Evolutionary conservation across 768 basidiomycete species (phyloP).

Genomic region (Mycena albidolilacea): DNA sequence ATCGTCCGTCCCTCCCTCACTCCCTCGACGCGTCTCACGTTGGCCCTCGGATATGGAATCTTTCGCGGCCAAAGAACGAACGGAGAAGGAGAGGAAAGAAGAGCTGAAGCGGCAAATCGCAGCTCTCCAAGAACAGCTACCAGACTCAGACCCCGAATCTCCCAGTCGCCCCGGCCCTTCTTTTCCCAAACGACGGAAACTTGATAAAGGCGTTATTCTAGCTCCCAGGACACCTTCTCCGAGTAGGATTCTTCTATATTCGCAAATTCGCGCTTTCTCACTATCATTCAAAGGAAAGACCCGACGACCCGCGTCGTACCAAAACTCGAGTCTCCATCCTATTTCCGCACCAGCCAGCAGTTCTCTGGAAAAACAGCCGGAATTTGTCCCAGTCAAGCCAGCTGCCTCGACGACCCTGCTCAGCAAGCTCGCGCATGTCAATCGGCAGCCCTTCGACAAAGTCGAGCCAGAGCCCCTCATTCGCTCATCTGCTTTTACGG

Average conservation of each 20-base stretch:
- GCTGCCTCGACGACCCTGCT: slow-evolving; percentile 52
- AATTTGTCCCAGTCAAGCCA: slow-evolving; percentile 46
- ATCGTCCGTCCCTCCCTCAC: too few relatives aligned
- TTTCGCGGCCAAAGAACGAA: slow-evolving; percentile 44
- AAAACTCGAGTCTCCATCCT: slow-evolving; percentile 22
- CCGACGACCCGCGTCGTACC: slow-evolving; percentile 26
- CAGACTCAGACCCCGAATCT: too few relatives aligned
- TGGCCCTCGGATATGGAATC: slow-evolving; percentile 54
- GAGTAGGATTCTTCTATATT: slow-evolving; percentile 57
- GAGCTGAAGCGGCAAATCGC: slow-evolving; percentile 62
- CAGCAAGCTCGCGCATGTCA: too few relatives aligned
- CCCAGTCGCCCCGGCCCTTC: too few relatives aligned
- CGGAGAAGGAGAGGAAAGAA: slow-evolving; percentile 51
- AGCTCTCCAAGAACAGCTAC: not conserved
- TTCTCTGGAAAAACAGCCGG: not conserved
- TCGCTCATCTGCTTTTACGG: too few relatives aligned
- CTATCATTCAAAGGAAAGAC: slow-evolving; percentile 34
- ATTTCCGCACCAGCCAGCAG: slow-evolving; percentile 26
- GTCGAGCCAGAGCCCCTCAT: too few relatives aligned
- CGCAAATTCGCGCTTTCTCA: slow-evolving; percentile 53
- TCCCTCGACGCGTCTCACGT: not conserved
- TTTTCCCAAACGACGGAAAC: too few relatives aligned
- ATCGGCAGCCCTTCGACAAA: too few relatives aligned
- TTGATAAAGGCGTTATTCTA: slow-evolving; percentile 39
- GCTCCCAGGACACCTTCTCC: slow-evolving; percentile 78